These are phyloP conservation scores for Ephemerocybe angulata DNA, from an alignment of 768 basidiomycete species.

Conservation along the genomic window DNA sequence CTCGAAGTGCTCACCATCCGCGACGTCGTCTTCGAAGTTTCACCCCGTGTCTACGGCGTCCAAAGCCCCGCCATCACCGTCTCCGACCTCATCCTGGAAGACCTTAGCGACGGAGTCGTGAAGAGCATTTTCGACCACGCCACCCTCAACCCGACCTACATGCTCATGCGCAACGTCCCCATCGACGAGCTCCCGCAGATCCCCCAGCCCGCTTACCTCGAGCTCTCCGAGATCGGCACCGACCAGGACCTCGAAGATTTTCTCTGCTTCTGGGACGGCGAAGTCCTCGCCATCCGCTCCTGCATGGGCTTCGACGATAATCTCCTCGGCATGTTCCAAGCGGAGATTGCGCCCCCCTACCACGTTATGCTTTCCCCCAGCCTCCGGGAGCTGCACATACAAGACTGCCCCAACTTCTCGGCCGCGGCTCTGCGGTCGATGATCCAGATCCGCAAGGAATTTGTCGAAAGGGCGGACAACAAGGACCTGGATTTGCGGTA, in stretches of 20 bases:
- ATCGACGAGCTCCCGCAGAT: constrained; percentile 12
- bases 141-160: constrained; percentile 10
- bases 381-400: constrained; percentile 16
- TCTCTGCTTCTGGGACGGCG: constrained; percentile 16
- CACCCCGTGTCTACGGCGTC: background rate
- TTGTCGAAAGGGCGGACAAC: constrained; percentile 8
- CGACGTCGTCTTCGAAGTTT: constrained; percentile 9
- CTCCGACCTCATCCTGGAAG: constrained; percentile 16
- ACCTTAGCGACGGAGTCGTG: constrained; percentile 11
- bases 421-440: constrained; percentile 12
- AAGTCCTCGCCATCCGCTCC: constrained; percentile 14
- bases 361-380: constrained; percentile 9
- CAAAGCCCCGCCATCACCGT: constrained; percentile 2
- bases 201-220: constrained; percentile 12
- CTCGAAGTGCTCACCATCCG: constrained; percentile 15
- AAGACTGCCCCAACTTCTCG: constrained; percentile 17
- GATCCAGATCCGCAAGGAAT: constrained; percentile 15
- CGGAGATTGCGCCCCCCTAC: constrained; percentile 5
- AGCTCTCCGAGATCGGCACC: constrained; percentile 12
- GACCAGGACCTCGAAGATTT: constrained; percentile 11
- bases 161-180: constrained; percentile 12
- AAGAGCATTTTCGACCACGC: constrained; percentile 10
- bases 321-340: constrained; percentile 12
- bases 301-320: constrained; percentile 15
- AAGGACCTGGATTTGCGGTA: constrained; percentile 6